Evolutionary conservation across 805 yeast species (phyloP).

Genomic region (Jamesozyma piceae): DNA sequence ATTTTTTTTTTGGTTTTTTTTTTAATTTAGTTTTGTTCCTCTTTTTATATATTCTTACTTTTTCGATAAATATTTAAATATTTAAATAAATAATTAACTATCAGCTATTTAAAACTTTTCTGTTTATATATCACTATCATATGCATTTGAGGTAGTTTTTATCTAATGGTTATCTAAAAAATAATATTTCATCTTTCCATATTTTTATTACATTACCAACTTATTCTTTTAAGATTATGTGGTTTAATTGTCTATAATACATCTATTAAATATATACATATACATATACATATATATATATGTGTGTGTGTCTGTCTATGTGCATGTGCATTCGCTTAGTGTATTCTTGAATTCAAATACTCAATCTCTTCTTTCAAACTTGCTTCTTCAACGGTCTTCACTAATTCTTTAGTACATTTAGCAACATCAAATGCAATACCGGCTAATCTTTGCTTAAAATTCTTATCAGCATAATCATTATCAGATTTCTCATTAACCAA

Average conservation of each 20-base stretch:
- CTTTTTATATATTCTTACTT: too few species aligned
- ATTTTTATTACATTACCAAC: not conserved
- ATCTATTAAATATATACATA: not conserved
- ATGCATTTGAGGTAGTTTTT: too few species aligned
- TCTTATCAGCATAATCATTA: slow-evolving; percentile 70
- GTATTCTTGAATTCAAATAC: slow-evolving; percentile 58
- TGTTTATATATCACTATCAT: too few species aligned
- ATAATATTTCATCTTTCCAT: not conserved
- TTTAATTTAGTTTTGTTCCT: too few species aligned
- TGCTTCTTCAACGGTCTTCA: slow-evolving; percentile 92
- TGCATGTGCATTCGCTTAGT: too few species aligned
- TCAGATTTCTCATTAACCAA: slow-evolving; percentile 35
- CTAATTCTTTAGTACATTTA: slow-evolving; percentile 89
- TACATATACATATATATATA: too few species aligned
- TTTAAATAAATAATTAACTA: too few species aligned
- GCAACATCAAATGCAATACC: slow-evolving; percentile 96
- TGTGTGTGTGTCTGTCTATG: not conserved
- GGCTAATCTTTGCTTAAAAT: slow-evolving; percentile 86
- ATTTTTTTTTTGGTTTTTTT: too few species aligned
- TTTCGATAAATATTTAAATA: too few species aligned
- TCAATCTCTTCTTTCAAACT: slow-evolving; percentile 80
- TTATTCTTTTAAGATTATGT: not conserved
- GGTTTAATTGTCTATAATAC: not conserved
- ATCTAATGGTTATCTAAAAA: too few species aligned
- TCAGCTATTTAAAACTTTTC: too few species aligned